Percentiles rank a stretch among this genome's conserved stretches.
These are phyloP conservation scores for Nevesoporus exiguus DNA, from an alignment of 768 basidiomycete species.

Conservation along the genomic window DNA sequence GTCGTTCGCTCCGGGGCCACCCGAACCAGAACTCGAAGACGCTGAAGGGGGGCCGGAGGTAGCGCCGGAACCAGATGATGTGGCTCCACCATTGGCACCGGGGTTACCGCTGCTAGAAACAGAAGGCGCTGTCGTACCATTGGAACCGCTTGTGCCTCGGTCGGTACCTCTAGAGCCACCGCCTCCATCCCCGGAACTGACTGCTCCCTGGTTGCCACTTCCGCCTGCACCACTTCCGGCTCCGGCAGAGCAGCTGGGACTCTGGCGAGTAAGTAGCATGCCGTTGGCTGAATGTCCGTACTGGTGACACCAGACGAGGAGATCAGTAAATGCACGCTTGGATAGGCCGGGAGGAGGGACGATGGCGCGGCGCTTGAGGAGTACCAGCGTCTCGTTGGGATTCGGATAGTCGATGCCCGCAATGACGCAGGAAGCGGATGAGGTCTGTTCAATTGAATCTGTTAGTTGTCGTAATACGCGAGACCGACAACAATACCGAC, in stretches of 20 bases:
- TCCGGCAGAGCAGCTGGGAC: constrained; percentile 13
- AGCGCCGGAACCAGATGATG: constrained; percentile 1
- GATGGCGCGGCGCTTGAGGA: constrained; percentile 22
- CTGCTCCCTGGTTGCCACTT: neutral
- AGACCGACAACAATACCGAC: neutral
- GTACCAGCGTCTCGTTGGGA: constrained; percentile 19
- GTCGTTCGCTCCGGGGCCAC: neutral
- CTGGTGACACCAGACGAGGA: constrained; percentile 30
- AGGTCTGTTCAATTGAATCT: constrained; percentile 1
- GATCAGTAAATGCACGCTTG: constrained; percentile 21
- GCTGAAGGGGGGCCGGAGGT: neutral
- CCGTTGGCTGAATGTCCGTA: constrained; percentile 6
- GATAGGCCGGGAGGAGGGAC: constrained; percentile 24
- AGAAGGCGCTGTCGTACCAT: neutral
- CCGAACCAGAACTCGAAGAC: neutral
- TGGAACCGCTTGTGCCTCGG: neutral
- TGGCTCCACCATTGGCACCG: neutral
- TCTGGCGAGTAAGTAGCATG: constrained; percentile 25
- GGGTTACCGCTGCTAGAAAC: neutral
- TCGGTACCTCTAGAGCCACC: neutral
- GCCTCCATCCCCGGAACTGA: neutral
- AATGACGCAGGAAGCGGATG: constrained; percentile 22
- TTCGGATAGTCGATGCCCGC: constrained; percentile 26
- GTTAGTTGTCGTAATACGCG: neutral
- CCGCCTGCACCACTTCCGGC: neutral